Base-by-base conservation (phyloP, 257 asterid species). In the Gentiana macrophylla region DNA sequence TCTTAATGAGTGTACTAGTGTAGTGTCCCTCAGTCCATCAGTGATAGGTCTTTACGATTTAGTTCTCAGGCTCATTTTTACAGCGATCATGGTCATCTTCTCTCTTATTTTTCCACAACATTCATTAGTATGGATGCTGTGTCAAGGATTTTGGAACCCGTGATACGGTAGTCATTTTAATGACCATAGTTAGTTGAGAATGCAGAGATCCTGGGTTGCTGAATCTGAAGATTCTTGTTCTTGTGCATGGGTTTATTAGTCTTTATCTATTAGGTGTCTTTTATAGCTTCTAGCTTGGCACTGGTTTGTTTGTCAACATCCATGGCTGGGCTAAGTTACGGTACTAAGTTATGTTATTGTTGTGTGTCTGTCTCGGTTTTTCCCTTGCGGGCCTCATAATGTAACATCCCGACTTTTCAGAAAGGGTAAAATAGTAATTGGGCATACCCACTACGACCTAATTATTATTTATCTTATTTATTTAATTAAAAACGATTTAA, bases 71-170 rank as follows among this genome's bases (percentile, higher is more conserved):
- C 54, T 57, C 62, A 66, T 81, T 83, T 88, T 78, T 76, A 84
- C 84, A 56, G 84, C 59, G 37, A 75, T 46, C 36, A 10, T 57
- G 84, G 87, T 74, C 77, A 36, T 45, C 50, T 60, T 9, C 56
- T 51, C 62, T 59, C 60, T 53, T 68, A 24, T 59, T 77, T 79
- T 75, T 89, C 84, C 55, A 72, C 90, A 82, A 83, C 77, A 71
- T 53, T 71, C 57, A 60, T 45, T 47, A 0, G 24, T 5, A 1
- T 0, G 10, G 56, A 64, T 55, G 82, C 94, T 87, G 94, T 85
- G 80, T 65, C 63, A 45, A 65, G 79, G 77, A 66, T 56, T 78
- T 74, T 66, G 66, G 53, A 64, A 56, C 59, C 59, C 46, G 13
- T 37, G 0, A 7, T 15, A 45, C 65, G 70, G 6, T 79, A 67